Evolutionary conservation across 2,329 filamentous ascomycete species (phyloP).

Genomic region (Paracoccidioides brasiliensis): DNA sequence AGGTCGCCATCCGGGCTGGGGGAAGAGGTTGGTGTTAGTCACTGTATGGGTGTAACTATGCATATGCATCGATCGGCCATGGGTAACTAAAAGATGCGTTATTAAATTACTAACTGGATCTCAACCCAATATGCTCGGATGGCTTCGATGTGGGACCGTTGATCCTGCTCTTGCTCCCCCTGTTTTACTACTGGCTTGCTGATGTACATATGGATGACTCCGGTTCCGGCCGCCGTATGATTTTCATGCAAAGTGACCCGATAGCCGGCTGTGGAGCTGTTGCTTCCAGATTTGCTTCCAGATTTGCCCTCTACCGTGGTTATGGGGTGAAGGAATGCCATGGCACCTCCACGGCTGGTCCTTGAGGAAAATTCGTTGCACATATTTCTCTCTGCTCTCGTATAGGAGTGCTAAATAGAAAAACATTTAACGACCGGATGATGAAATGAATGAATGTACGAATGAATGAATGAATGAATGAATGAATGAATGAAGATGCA

Average conservation of each 20-base stretch:
- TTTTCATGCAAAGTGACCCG: conserved; percentile 1
- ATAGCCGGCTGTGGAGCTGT: not conserved
- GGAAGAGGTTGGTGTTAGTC: not conserved
- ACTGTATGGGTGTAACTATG: not conserved
- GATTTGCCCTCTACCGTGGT: not conserved
- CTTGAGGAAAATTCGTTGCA: conserved; percentile 6
- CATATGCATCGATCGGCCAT: not conserved
- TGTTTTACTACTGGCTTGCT: not conserved
- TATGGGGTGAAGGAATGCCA: conserved; percentile 2
- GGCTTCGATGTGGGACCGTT: not conserved
- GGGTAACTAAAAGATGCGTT: not conserved
- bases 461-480: not conserved
- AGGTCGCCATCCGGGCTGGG: conserved; percentile 4
- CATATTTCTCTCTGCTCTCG: not conserved
- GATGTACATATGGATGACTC: not conserved
- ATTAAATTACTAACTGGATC: conserved; percentile 4
- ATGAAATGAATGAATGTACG: not conserved
- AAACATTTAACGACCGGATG: too few relatives aligned
- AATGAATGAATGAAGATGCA: not conserved
- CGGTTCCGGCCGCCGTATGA: not conserved
- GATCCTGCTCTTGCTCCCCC: not conserved
- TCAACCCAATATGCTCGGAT: conserved; percentile 4
- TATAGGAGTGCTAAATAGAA: too few relatives aligned
- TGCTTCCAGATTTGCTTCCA: not conserved
- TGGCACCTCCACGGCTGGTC: conserved; percentile 2